Base-by-base conservation (phyloP, 805 yeast species). In the Cyberlindnera xylosilytica region DNA sequence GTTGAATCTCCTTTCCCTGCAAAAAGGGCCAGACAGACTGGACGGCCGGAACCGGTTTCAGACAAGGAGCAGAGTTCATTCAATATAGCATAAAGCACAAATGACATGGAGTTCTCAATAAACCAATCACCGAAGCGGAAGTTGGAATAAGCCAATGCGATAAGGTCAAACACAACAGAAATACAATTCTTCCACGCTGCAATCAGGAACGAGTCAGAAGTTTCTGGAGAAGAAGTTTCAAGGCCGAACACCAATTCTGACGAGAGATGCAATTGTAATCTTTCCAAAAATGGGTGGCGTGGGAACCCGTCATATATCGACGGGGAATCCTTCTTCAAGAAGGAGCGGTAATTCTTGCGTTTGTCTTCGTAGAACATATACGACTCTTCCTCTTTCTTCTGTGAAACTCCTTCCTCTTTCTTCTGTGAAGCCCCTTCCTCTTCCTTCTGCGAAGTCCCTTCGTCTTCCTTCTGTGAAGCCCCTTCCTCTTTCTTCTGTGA, bases 1-100 rank as follows among this genome's bases (percentile, higher is more conserved):
- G n/a, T n/a, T n/a, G n/a, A n/a, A n/a, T n/a, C n/a, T n/a, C n/a
- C n/a, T n/a, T 10, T 22, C 24, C 10, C 10, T 22, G 10, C 32
- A 12, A 29, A 29, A 17, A 29, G 32, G 9, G 20, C 32, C 6
- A 12, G 6, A 12, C 19, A 16, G 9, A 29, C 6, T 7, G 19
- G 6, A 6, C 19, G 20, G 6, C 41, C 41, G 4, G 35, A 27
- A 6, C 4, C 24, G 15, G 15, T 24, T 12, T n/a, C 23, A 7
- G 13, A 17, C 22, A 33, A 27, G 18, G 24, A 22, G 10, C 24
- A 7, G 10, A 22, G 7, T 22, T 40, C 44, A 26, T 38, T 44
- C 26, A 41, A 34, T 3, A 40, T 9, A 26, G 39, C 29, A 3
- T 38, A 8, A 10, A 37, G 19, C 3, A 34, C 39, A 19, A 19